Conservation (phyloP, 257 asterid species). For the Solanum raphanifolium region DNA sequence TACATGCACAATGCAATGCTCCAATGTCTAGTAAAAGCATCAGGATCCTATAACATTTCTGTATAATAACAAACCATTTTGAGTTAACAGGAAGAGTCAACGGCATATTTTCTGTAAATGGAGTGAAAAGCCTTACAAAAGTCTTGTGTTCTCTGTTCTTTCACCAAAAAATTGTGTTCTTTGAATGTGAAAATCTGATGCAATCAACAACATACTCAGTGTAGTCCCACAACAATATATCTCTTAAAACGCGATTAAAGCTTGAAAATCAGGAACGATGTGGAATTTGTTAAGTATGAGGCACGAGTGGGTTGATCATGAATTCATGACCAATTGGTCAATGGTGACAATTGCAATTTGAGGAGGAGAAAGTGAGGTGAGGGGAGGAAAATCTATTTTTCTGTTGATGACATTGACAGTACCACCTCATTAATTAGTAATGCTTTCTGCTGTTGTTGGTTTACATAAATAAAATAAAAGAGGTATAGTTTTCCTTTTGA, state of each 20-base stretch:
- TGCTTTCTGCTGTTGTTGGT: not conserved
- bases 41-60: not conserved
- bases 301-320: not conserved
- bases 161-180: not conserved
- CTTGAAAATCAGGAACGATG: not conserved
- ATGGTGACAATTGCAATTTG: not conserved
- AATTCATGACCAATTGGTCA: not conserved
- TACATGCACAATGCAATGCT: not conserved
- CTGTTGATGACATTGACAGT: not conserved
- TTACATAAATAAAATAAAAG: not conserved
- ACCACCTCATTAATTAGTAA: not conserved
- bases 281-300: not conserved
- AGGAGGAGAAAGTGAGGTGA: not conserved
- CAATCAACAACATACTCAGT: not conserved
- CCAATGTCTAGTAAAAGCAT: not conserved
- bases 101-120: not conserved
- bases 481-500: not conserved
- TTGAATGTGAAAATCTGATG: not conserved
- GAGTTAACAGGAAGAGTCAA: not conserved
- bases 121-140: not conserved
- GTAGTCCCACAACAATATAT: not conserved
- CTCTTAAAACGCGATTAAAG: not conserved
- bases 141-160: not conserved
- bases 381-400: not conserved
- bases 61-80: not conserved